These are phyloP conservation scores for Monosporozyma unispora DNA, from an alignment of 805 yeast species.

Conservation along the genomic window DNA sequence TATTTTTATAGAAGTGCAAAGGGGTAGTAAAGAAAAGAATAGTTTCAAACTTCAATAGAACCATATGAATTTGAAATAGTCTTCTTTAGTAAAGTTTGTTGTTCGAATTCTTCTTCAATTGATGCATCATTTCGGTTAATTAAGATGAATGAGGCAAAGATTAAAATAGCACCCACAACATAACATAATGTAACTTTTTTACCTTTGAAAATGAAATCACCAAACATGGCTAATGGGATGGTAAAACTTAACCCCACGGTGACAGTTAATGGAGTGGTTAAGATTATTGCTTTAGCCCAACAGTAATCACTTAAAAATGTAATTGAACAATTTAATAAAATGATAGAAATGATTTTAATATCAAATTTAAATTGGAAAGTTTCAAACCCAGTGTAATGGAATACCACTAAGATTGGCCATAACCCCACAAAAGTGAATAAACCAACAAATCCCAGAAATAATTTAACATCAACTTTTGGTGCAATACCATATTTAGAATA, in stretches of 20 bases:
- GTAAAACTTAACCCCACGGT: conserved; percentile 90
- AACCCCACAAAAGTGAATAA: conserved; percentile 56
- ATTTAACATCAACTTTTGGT: conserved; percentile 53
- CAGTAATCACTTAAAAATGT: conserved; percentile 79
- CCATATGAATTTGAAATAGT: background rate
- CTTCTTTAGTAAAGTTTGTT: background rate
- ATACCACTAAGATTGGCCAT: conserved; percentile 68
- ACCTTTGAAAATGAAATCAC: conserved; percentile 64
- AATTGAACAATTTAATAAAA: conserved; percentile 54
- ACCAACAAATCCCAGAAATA: conserved; percentile 91
- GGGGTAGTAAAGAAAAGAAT: background rate
- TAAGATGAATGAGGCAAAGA: conserved; percentile 67
- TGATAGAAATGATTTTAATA: conserved; percentile 35
- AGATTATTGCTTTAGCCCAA: conserved; percentile 87
- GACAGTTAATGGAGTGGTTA: conserved; percentile 86
- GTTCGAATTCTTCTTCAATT: background rate
- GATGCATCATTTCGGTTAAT: conserved; percentile 38
- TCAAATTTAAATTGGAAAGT: conserved; percentile 54
- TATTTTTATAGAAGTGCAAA: background rate
- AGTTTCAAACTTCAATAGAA: background rate
- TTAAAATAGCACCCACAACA: conserved; percentile 66
- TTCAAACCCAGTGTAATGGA: conserved; percentile 56
- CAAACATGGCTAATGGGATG: conserved; percentile 87
- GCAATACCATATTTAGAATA: conserved; percentile 40
- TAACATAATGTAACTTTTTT: conserved; percentile 50